Conservation (phyloP, 2,329 filamentous ascomycete species). For the Cytospora schulzeri region DNA sequence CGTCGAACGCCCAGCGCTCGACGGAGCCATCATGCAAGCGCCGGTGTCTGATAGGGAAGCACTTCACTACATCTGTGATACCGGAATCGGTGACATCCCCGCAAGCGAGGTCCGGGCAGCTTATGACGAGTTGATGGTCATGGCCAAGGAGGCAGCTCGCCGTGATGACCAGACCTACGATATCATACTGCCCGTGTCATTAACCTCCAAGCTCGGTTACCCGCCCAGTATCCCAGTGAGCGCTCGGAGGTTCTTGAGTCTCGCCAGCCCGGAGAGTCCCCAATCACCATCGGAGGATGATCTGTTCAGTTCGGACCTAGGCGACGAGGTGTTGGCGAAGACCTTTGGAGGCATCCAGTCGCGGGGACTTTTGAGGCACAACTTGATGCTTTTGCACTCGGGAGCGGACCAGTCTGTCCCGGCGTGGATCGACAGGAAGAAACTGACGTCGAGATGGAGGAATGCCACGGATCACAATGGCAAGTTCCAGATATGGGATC, state of each 20-base stretch:
- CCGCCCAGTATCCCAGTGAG: constrained; percentile 36
- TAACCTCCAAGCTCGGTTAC: constrained; percentile 36
- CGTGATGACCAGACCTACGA: constrained; percentile 33
- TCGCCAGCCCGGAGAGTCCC: constrained; percentile 51
- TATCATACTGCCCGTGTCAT: constrained; percentile 37
- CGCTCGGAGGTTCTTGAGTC: constrained; percentile 42
- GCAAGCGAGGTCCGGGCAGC: constrained; percentile 38
- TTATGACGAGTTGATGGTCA: constrained; percentile 39
- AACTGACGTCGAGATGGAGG: constrained; percentile 45
- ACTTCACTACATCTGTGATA: constrained; percentile 41
- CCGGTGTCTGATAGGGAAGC: constrained; percentile 64
- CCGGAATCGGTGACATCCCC: constrained; percentile 36
- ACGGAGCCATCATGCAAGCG: constrained; percentile 66
- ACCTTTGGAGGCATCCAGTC: constrained; percentile 57
- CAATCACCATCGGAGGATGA: constrained; percentile 60
- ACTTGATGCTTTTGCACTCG: constrained; percentile 47
- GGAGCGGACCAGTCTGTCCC: constrained; percentile 49
- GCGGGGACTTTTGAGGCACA: constrained; percentile 40
- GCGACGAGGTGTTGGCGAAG: constrained; percentile 47
- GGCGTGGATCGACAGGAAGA: constrained; percentile 46
- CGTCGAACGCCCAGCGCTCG: constrained; percentile 46
- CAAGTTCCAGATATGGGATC: constrained; percentile 45
- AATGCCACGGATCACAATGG: constrained; percentile 41
- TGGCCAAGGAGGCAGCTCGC: constrained; percentile 37
- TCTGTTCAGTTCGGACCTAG: constrained; percentile 64